Evolutionary conservation across 805 yeast genomes (phyloP).

Genomic region (Suhomyces sp.): DNA sequence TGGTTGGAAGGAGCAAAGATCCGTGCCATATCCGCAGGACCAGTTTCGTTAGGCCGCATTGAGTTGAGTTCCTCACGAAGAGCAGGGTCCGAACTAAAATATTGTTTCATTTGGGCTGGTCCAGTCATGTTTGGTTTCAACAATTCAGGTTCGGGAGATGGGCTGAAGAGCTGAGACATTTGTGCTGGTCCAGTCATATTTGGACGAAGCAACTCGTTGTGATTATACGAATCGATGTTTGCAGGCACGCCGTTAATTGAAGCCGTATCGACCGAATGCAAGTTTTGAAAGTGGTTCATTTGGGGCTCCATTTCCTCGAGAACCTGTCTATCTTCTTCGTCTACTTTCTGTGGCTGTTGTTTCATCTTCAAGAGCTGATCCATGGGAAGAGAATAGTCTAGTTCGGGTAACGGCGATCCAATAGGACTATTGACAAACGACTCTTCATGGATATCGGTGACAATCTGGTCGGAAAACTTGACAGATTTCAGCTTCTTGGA

Average conservation of each 20-base stretch:
- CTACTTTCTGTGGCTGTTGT: conserved; percentile 17
- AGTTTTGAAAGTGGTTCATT: conserved; percentile 64
- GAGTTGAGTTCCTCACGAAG: conserved; percentile 12
- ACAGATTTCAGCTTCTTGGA: conserved; percentile 56
- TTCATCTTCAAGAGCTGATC: conserved; percentile 57
- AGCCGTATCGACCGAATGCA: conserved; percentile 71
- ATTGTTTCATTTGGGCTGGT: conserved; percentile 40
- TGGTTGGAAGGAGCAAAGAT: conserved; percentile 18
- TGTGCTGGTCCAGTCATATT: conserved; percentile 48
- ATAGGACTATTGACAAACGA: conserved; percentile 16
- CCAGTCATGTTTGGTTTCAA: conserved; percentile 47
- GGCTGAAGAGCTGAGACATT: conserved; percentile 31
- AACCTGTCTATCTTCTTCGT: conserved; percentile 67
- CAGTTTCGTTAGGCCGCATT: conserved; percentile 26
- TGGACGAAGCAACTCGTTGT: conserved; percentile 37
- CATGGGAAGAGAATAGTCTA: conserved; percentile 74
- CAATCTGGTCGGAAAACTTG: conserved; percentile 67
- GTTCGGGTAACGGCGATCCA: conserved; percentile 20
- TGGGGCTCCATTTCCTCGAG: conserved; percentile 73
- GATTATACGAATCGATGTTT: conserved; percentile 40
- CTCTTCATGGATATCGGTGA: conserved; percentile 40
- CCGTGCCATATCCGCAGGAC: conserved; percentile 36
- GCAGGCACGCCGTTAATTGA: conserved; percentile 69
- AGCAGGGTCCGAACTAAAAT: conserved; percentile 1
- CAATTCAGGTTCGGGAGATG: conserved; percentile 21